phyloP scores from a whole-genome alignment of 345 rosid species.

The Laguncularia racemosa region DNA sequence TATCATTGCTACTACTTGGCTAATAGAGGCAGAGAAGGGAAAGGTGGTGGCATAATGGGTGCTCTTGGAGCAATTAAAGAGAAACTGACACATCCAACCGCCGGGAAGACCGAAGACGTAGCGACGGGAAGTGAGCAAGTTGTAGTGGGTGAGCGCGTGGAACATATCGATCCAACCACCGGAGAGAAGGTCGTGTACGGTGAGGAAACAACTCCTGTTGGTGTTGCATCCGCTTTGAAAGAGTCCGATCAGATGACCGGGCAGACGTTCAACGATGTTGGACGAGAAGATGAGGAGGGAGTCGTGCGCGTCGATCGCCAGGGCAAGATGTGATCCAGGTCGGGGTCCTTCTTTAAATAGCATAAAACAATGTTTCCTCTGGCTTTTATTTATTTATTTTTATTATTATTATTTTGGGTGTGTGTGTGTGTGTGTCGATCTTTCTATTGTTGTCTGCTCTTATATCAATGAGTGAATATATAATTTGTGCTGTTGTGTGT shows the following conservation, averaged over 20 bases:
- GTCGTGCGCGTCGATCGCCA: slow-evolving; percentile 10
- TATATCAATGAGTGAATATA: too few relatives aligned
- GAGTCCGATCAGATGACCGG: slow-evolving; percentile 53
- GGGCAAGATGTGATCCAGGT: slow-evolving; percentile 16
- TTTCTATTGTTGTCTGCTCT: too few relatives aligned
- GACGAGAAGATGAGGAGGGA: slow-evolving; percentile 31
- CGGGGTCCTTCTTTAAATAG: background rate
- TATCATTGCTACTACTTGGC: background rate
- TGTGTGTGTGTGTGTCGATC: too few relatives aligned
- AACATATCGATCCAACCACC: background rate
- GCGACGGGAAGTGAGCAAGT: background rate
- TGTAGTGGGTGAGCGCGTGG: slow-evolving; percentile 12
- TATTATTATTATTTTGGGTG: background rate
- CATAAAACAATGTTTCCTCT: background rate
- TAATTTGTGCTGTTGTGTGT: too few relatives aligned
- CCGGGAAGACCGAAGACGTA: slow-evolving; percentile 26
- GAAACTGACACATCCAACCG: slow-evolving; percentile 29
- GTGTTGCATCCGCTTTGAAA: slow-evolving; percentile 22
- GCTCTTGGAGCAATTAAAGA: slow-evolving; percentile 34
- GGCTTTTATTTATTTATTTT: background rate
- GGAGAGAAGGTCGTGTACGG: background rate
- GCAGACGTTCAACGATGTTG: slow-evolving; percentile 64
- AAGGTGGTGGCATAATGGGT: slow-evolving; percentile 27
- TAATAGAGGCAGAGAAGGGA: slow-evolving; percentile 26
- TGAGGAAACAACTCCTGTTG: slow-evolving; percentile 19